Evolutionary conservation across 495 filamentous ascomycete genomes (phyloP).

Genomic region (Physcia stellaris): DNA sequence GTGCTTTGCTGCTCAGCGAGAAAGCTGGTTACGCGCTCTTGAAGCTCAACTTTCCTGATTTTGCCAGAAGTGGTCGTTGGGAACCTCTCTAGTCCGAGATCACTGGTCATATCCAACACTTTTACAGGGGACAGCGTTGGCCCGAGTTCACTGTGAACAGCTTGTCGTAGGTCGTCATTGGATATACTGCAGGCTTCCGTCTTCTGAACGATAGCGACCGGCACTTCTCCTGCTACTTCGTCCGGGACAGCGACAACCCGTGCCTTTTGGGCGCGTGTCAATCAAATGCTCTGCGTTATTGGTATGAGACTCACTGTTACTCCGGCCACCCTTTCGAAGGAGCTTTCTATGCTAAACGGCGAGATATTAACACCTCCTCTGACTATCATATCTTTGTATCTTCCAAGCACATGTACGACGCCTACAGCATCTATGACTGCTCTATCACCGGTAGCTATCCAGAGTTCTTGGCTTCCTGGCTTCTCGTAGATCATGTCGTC

Average conservation of each 20-base stretch:
- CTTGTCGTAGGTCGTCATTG: constrained; percentile 12
- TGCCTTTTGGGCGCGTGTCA: background rate
- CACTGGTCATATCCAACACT: constrained; percentile 16
- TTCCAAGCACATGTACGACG: constrained; percentile 24
- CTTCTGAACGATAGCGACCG: background rate
- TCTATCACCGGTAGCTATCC: constrained; percentile 31
- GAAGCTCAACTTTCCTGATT: constrained; percentile 18
- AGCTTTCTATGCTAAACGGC: constrained; percentile 24
- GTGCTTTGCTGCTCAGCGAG: constrained; percentile 6
- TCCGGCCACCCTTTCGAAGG: too few species aligned
- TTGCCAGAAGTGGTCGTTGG: constrained; percentile 26
- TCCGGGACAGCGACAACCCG: background rate
- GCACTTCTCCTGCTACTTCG: background rate
- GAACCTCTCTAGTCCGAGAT: constrained; percentile 19
- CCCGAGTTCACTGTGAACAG: constrained; percentile 18
- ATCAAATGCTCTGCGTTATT: too few species aligned
- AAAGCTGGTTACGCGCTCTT: background rate
- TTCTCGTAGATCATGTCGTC: constrained; percentile 22
- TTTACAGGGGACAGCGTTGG: constrained; percentile 21
- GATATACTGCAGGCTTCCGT: background rate
- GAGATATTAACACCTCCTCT: constrained; percentile 32
- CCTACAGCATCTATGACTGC: constrained; percentile 24
- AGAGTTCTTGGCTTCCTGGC: constrained; percentile 15
- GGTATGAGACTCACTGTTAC: too few species aligned
- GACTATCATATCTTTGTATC: constrained; percentile 34